Base-by-base conservation (phyloP, 106 monocot species). In the Phalaenopsis aphrodite region DNA sequence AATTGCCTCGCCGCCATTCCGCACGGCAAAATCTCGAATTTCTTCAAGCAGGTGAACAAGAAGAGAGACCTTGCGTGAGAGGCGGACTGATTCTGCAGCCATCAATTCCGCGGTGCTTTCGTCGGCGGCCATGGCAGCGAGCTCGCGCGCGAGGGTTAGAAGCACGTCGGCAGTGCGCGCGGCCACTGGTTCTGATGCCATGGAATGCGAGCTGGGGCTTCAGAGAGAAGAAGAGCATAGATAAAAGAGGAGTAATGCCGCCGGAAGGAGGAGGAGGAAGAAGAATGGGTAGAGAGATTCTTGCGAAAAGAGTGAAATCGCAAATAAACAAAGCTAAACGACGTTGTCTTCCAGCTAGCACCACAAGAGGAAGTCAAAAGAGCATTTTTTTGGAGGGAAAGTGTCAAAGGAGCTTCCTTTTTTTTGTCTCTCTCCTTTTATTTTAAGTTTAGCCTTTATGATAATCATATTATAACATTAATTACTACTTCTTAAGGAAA, bases 11-110 rank as follows among this genome's bases (percentile, higher is more conserved):
- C 48, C 82, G 4, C 47, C 75, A 10, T 48, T 52, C 72, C 87
- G 14, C 21, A 71, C 81, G 30, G 67, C 83, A 38, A 80, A 90
- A 24, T 86, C 91, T 41, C 56, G 41, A 37, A 94, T 83, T 89
- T 94, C 94, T 55, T 91, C 89, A 18, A 88, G 73, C 71, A 94
- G 82, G 79, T 91, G 91, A 41, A 84, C 79, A 16, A 94, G 83
- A 19, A 94, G 80, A 4, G 88, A 88, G 19, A 88, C 86, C 88
- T 90, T 94, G 30, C 91, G 84, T 5, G 88, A 81, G 55, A 94
- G 84, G 72, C 87, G 79, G 64, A 87, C 80, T 78, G 87, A 84
- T n/a, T 86, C 85, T 10, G 23, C 56, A 49, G 0, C 71, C 38
- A 39, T 38, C 38, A 14, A 30, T 0, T 39, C 71, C 14, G 1